Base-by-base conservation (phyloP, 176 grass and related monocot genomes). In the Miscanthus lutarioriparius region DNA sequence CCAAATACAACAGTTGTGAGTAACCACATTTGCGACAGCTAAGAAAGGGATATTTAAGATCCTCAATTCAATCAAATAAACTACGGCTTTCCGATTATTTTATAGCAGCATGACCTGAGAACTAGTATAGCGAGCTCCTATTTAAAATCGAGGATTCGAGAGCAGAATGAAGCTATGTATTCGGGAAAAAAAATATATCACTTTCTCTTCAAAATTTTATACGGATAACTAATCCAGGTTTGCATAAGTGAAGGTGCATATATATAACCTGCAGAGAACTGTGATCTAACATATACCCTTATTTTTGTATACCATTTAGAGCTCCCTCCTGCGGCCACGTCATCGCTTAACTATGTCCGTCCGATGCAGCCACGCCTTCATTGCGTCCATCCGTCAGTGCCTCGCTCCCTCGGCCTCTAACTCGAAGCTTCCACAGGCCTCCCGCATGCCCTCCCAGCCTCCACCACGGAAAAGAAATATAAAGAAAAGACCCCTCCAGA, bases 11-110 rank as follows among this genome's bases (percentile, higher is more conserved):
- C 10, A 70, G 62, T 32, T 25, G 13, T 90, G 68, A 87, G 15
- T 72, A 33, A 63, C 27, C 83, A 74, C 16, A 72, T 19, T 19
- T 14, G 23, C 27, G 41, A 63, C 25, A 84, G 7, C 26, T 56
- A 79, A 49, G 66, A 75, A 88, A 44, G 23, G 25, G 10, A 63
- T 39, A 74, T 28, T 49, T 32, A 32, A 73, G 66, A 89, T 61
- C 77, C 28, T 77, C 28, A n/a, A 25, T 82, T 62, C 65, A 20
- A 51, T 67, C 22, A 67, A 74, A 86, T 40, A 65, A 80, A 72
- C 43, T 25, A 82, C 12, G 6, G 20, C 1, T 2, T 25, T 3
- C 25, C 23, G 8, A 0, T 54, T 77, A 53, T 71, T 78, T 30
- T 73, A 40, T 23, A 65, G 9, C 10, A 72, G 30, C 49, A 36